Percentiles rank a stretch among this genome's conserved stretches.
phyloP scores from a whole-genome alignment of 805 yeast species.

The Tetrapisispora phaffii region DNA sequence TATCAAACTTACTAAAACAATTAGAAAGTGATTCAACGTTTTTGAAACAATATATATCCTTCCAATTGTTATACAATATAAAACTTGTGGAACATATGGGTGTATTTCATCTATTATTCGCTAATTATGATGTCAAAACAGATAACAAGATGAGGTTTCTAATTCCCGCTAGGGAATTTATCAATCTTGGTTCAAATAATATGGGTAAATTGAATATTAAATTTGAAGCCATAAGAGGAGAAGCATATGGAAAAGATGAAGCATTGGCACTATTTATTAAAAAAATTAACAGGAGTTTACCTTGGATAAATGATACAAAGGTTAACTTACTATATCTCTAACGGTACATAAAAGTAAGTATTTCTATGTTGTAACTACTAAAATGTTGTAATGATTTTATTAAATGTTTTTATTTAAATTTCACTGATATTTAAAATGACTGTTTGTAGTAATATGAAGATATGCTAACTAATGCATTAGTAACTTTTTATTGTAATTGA shows the following conservation, averaged over 20 bases:
- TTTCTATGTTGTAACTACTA: background rate
- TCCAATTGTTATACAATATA: slow-evolving; percentile 9
- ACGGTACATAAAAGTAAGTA: background rate
- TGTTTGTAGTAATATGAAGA: no score
- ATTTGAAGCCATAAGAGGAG: slow-evolving; percentile 7
- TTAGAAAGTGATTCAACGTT: slow-evolving; percentile 7
- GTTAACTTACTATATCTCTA: slow-evolving; percentile 4
- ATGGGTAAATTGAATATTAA: slow-evolving; percentile 2
- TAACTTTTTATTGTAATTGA: no score
- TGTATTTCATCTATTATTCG: slow-evolving; percentile 5
- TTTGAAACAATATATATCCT: slow-evolving; percentile 8
- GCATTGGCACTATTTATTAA: slow-evolving; percentile 6
- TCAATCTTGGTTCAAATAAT: slow-evolving; percentile 3
- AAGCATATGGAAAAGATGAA: slow-evolving; percentile 3
- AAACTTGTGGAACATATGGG: background rate
- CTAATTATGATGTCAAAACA: slow-evolving; percentile 10
- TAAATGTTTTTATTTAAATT: background rate
- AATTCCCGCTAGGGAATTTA: slow-evolving; percentile 11
- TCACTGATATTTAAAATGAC: background rate
- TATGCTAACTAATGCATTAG: background rate
- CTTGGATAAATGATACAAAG: slow-evolving; percentile 13
- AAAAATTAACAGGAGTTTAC: slow-evolving; percentile 10
- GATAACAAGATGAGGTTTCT: slow-evolving; percentile 8
- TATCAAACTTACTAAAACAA: background rate
- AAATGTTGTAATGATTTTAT: background rate